Base-by-base conservation (phyloP, 805 yeast species). In the Peterozyma xylosa region DNA sequence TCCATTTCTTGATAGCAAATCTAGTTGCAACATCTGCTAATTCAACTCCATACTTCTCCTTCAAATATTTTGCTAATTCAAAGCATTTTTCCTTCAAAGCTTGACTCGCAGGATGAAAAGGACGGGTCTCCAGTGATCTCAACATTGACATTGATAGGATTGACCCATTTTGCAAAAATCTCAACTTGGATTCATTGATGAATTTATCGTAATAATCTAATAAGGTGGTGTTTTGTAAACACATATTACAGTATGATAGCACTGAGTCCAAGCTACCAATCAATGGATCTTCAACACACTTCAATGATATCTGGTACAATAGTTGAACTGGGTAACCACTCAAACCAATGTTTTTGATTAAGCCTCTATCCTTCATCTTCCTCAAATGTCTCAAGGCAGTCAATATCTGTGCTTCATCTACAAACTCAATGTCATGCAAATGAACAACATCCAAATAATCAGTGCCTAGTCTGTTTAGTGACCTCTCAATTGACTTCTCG, bases 371-470 rank as follows among this genome's bases (percentile, higher is more conserved):
- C 56, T 87, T 85, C 52, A 90, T 63, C 39, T 58, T 60, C 52
- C 66, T 73, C 51, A 88, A 66, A 51, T 79, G 81, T 27, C 59
- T 63, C 42, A 91, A 64, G 0, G 96, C 96, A 21, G 60, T 82
- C 13, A 76, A 53, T 4, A 81, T 75, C 17, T 74, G 74, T 1
- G 59, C 67, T 30, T 73, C 73, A 1, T 71, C 58, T 7, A 80
- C 84, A 61, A 90, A 91, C 58, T 90, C 98, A 39, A 89, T 77
- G 57, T 90, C 98, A 62, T 91, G 98, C 52, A 89, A 67, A 59
- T 86, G 86, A 5, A 91, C 90, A 47, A 86, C 64, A 59, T 90
- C 97, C 49, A 91, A 58, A 58, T 88, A 87, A 2, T 52, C 47
- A 0, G 96, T 85, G 35, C 73, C 57, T 42, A 90, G 70, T 45